Conservation (phyloP, 164 flowering plant species). For the Umbilicus rupestris region DNA sequence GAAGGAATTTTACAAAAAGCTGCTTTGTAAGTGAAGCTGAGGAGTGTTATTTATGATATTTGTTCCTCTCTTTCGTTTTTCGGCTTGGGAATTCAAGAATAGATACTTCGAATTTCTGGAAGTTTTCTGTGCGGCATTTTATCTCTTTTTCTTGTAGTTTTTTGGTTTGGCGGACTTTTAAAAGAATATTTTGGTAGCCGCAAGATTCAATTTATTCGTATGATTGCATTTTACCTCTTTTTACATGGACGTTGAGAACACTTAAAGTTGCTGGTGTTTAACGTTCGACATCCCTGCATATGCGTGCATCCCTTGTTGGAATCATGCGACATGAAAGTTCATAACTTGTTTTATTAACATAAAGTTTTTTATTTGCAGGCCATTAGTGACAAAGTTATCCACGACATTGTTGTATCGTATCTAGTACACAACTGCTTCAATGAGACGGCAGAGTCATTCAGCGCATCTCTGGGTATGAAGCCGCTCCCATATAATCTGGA, state of each 20-base stretch:
- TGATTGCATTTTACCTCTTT: neutral
- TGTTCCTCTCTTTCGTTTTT: no score
- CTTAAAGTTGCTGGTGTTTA: neutral
- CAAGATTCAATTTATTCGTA: neutral
- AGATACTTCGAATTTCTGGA: no score
- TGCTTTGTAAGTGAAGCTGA: neutral
- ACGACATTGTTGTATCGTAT: constrained; percentile 67
- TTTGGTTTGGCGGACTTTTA: neutral
- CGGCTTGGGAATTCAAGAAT: no score
- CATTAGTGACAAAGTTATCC: constrained; percentile 54
- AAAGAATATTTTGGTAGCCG: neutral
- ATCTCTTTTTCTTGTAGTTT: neutral
- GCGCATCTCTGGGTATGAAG: constrained; percentile 56
- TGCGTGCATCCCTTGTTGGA: neutral
- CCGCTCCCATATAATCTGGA: constrained; percentile 53
- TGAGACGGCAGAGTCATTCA: constrained; percentile 76
- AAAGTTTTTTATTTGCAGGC: constrained; percentile 30
- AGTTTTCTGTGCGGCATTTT: no score
- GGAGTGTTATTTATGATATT: neutral
- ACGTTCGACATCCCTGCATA: neutral
- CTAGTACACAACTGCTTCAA: constrained; percentile 83
- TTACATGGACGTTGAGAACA: neutral
- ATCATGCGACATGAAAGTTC: neutral
- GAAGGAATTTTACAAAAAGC: neutral
- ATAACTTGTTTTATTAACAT: neutral